Base-by-base conservation (phyloP, 306 rosid species). In the Lotus japonicus region DNA sequence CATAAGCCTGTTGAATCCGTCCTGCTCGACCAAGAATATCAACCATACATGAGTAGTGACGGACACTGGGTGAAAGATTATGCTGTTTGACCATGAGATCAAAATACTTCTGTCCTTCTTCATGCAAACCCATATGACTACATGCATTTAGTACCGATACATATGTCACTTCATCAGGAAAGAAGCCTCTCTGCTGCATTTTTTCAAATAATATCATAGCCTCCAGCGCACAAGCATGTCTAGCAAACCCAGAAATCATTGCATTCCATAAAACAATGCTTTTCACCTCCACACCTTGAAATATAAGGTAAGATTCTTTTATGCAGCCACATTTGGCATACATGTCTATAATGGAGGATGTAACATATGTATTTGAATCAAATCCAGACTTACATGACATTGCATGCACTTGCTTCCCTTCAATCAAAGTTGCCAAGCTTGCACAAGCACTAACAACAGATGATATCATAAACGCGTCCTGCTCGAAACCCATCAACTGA, bases 311-410 rank as follows among this genome's bases (percentile, higher is more conserved):
- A 16, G 97, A 87, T 78, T 90, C 89, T 69, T 23, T 69, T 65
- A 92, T 84, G 82, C 89, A 72, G 69, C 97, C 97, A 15, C 97
- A 89, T 81, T 86, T 92, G 65, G 96, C 92, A 72, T 86, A 90
- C 97, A 92, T 90, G 75, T 88, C 96, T 31, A 90, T 66, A 72
- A 92, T 84, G 45, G 97, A 84, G 43, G 94, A 84, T 68, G 74
- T 66, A 15, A 85, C 75, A 74, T 78, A 86, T 16, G 82, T 8
- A 41, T 88, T 90, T 7, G 77, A 86, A 62, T 75, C 78, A 71
- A 79, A 80, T 61, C 97, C 97, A 31, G 74, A 75, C 74, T 90
- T 92, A 42, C 75, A 75, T 28, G 85, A 73, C 77, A 82, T n/a
- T 5, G 90, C 85, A 77, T 90, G 92, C 54, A 88, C 74, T 77